Evolutionary conservation across 2,329 filamentous ascomycete species (phyloP).

Genomic region (Paecilomyces variotii): DNA sequence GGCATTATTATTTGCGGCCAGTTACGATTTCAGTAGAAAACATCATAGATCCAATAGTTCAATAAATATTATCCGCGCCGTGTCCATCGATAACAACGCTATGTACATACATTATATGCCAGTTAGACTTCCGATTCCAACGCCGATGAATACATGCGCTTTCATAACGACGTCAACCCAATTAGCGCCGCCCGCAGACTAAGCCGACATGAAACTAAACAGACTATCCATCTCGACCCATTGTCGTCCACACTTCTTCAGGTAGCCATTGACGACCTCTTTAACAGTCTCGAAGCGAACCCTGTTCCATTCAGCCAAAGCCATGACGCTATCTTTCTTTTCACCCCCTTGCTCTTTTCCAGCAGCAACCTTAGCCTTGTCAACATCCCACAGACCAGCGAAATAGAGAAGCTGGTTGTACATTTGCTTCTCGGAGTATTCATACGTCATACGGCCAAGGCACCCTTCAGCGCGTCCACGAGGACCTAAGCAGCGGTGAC

Average conservation of each 20-base stretch:
- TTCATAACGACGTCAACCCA: not conserved
- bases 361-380: conserved; percentile 58
- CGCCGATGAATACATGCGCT: not conserved
- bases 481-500: conserved; percentile 79
- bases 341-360: conserved; percentile 44
- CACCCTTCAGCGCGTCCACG: conserved; percentile 79
- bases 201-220: conserved; percentile 55
- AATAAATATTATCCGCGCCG: not conserved
- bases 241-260: conserved; percentile 82
- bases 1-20: not conserved
- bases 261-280: conserved; percentile 69
- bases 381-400: conserved; percentile 76
- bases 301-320: conserved; percentile 75
- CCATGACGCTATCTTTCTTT: conserved; percentile 58
- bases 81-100: not conserved
- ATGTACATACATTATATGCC: not conserved
- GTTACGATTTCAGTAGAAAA: not conserved
- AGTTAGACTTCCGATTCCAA: not conserved
- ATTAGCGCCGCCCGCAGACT: conserved; percentile 16
- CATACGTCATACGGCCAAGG: conserved; percentile 78
- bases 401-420: conserved; percentile 95
- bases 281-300: conserved; percentile 68
- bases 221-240: conserved; percentile 92
- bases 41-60: not conserved
- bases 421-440: conserved; percentile 77